Base-by-base conservation (phyloP, 495 filamentous ascomycete genomes). In the Cryomyces minteri region DNA sequence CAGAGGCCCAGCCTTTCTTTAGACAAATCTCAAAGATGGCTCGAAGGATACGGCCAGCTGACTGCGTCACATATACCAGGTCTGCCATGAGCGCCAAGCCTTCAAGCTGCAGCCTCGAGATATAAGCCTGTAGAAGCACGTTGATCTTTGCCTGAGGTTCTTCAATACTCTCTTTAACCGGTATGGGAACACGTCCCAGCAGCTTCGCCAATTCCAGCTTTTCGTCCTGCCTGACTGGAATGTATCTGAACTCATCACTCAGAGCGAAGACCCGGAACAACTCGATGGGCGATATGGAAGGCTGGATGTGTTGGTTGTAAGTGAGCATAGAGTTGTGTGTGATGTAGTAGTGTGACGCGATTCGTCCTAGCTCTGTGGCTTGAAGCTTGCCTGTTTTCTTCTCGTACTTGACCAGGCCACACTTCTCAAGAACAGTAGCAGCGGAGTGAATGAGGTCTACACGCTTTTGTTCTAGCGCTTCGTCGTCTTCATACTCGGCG, bases 61-160 rank as follows among this genome's bases (percentile, higher is more conserved):
- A 95, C 59, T 99, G 92, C 0, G 90, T 96, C 45, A 99, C 88
- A 54, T 96, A 99, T 12, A 99, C 88, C 73, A 96, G 77, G 59
- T 99, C 90, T 18, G 92, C 88, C 92, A 96, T 94, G 51, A 99
- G 64, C 6, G 90, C 92, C 48, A 96, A 67, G 1, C 90, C 90
- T 37, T 96, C 88, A 4, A 99, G 76, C 58, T 86, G 87, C 32
- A 99, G 77, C 38, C 92, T 74, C 29, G 88, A 95, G 45, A 99
- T 95, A 57, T 90, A 95, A 9, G 92, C 90, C 55, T 99, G 90
- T 5, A 99, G 69, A 25, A 99, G 71, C n/a, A 96, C 92, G 57
- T 99, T 99, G 67, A 99, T 94, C 67, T 99, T 99, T 31, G 87
- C 84, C 34, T 93, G 88, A 25, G 92, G 84, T 56, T 99, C 90